Percentiles rank a stretch among this genome's conserved stretches.
Evolutionary conservation across 2,329 filamentous ascomycete species (phyloP).

Genomic region (Pleurostoma richardsiae): DNA sequence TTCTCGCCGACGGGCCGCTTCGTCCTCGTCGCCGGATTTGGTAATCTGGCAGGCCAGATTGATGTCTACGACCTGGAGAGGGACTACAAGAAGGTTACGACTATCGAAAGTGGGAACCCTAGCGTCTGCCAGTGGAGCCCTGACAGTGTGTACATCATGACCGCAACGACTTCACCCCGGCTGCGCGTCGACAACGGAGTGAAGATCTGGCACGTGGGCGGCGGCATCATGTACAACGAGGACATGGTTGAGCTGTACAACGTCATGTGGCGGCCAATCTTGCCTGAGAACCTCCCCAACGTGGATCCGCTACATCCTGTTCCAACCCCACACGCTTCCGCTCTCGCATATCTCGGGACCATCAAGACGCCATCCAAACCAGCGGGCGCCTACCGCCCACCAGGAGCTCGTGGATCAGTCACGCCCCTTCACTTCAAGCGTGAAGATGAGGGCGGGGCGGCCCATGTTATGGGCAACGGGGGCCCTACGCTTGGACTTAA

Average conservation of each 20-base stretch:
- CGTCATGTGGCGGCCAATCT: constrained; percentile 79
- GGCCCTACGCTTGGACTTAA: constrained; percentile 65
- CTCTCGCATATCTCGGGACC: constrained; percentile 73
- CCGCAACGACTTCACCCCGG: constrained; percentile 93
- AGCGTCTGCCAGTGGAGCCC: constrained; percentile 97
- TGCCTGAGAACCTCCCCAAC: constrained; percentile 50
- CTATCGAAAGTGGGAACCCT: constrained; percentile 91
- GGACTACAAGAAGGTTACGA: constrained; percentile 87
- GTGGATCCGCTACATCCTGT: constrained; percentile 69
- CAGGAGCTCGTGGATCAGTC: constrained; percentile 80
- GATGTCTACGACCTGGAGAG: constrained; percentile 96
- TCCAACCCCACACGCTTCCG: constrained; percentile 77
- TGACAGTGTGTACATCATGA: constrained; percentile 91
- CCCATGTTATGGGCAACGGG: constrained; percentile 76
- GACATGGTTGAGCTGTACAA: constrained; percentile 94
- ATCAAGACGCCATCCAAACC: constrained; percentile 95
- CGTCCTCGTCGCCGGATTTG: constrained; percentile 90
- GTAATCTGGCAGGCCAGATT: constrained; percentile 95
- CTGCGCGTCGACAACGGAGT: constrained; percentile 95
- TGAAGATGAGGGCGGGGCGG: constrained; percentile 89
- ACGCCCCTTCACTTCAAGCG: constrained; percentile 96
- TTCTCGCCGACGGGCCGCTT: constrained; percentile 95
- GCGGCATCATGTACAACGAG: constrained; percentile 87
- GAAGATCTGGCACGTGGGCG: constrained; percentile 89
- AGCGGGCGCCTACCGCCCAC: constrained; percentile 92